Conservation (phyloP, 345 rosid species). For the Eucalyptus sp. region DNA sequence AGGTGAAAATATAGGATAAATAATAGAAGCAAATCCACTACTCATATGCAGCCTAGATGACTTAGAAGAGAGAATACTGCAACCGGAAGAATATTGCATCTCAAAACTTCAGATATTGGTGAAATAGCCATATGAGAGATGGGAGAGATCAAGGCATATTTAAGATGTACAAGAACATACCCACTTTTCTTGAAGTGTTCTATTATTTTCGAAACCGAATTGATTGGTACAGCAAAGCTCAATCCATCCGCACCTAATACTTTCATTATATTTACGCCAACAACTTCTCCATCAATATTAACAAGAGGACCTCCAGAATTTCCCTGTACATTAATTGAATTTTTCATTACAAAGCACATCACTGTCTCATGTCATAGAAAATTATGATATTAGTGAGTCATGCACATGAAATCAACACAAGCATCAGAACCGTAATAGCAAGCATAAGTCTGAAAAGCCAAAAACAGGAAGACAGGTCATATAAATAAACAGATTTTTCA, state of each 20-base stretch:
- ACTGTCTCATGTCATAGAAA: neutral
- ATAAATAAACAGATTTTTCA: neutral
- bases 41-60: neutral
- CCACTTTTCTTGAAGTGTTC: conserved; percentile 78
- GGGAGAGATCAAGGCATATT: neutral
- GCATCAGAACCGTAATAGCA: neutral
- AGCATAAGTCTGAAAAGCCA: neutral
- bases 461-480: neutral
- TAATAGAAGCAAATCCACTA: neutral
- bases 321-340: conserved; percentile 31
- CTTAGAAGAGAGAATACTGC: neutral
- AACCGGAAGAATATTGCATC: neutral
- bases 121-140: neutral
- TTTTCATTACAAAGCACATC: neutral
- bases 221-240: conserved; percentile 75
- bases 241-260: conserved; percentile 68
- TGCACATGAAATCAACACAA: neutral
- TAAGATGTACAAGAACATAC: conserved; percentile 16
- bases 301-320: conserved; percentile 97
- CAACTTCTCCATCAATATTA: conserved; percentile 82
- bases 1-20: neutral
- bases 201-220: conserved; percentile 64
- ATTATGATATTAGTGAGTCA: neutral
- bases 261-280: conserved; percentile 90
- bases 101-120: neutral